Percentiles rank a stretch among this genome's conserved stretches.
Evolutionary conservation across 345 rosid genomes (phyloP).

Genomic region (Alliaria petiolata): DNA sequence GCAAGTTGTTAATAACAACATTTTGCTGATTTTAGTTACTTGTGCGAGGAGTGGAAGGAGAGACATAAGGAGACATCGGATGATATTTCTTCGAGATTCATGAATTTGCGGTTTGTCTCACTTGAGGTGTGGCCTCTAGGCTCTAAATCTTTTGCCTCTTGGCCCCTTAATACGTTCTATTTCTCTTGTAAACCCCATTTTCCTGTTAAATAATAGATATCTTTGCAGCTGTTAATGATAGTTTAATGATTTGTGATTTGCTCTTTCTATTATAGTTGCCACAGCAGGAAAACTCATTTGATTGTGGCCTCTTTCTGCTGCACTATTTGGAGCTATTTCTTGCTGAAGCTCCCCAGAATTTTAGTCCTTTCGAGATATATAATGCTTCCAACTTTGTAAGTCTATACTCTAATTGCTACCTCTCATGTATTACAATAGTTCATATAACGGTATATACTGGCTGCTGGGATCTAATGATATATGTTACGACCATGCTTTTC

Average conservation of each 20-base stretch:
- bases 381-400: slow-evolving; percentile 79
- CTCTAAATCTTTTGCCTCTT: neutral
- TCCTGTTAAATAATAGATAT: neutral
- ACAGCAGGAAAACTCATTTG: slow-evolving; percentile 95
- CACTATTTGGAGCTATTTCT: slow-evolving; percentile 94
- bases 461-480: neutral
- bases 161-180: neutral
- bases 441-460: neutral
- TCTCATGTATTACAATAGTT: slow-evolving; percentile 1
- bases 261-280: slow-evolving; percentile 65
- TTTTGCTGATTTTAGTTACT: slow-evolving; percentile 50
- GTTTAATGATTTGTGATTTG: slow-evolving; percentile 32
- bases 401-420: slow-evolving; percentile 9
- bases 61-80: slow-evolving; percentile 69
- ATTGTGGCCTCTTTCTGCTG: slow-evolving; percentile 93
- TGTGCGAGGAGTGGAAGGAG: slow-evolving; percentile 93
- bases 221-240: slow-evolving; percentile 6
- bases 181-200: neutral
- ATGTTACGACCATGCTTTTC: neutral
- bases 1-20: slow-evolving; percentile 16
- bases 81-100: slow-evolving; percentile 64
- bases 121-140: slow-evolving; percentile 66
- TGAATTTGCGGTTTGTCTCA: slow-evolving; percentile 83
- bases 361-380: slow-evolving; percentile 72
- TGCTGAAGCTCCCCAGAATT: slow-evolving; percentile 68